These are phyloP conservation scores for Umbelopsis sp. DNA, from an alignment of 192 early-diverging fungal genomes.

Conservation along the genomic window DNA sequence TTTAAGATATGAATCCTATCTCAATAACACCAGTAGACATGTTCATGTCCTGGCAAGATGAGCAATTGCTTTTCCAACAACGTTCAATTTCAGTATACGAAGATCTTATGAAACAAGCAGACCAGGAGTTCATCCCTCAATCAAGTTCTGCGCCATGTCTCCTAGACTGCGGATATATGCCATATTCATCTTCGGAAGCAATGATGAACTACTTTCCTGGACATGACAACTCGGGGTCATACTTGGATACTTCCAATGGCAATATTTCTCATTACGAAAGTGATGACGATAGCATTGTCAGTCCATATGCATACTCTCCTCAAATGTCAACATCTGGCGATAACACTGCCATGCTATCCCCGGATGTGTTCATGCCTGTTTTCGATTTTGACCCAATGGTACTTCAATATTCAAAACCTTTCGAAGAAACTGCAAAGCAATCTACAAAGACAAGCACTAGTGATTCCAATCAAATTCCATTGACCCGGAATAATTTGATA, in stretches of 20 bases:
- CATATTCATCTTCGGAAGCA: constrained; percentile 10
- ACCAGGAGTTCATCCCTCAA: background rate
- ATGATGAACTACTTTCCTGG: background rate
- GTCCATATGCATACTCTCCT: constrained; percentile 11
- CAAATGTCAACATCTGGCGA: constrained; percentile 8
- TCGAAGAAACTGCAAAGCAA: background rate
- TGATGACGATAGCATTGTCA: constrained; percentile 14
- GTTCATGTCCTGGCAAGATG: background rate
- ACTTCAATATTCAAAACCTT: background rate
- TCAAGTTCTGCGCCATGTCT: background rate
- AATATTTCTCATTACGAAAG: constrained; percentile 13
- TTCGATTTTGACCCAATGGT: background rate
- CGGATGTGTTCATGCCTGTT: constrained; percentile 11
- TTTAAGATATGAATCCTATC: background rate
- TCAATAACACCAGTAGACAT: constrained; percentile 2
- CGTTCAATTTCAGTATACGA: constrained; percentile 7
- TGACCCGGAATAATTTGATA: constrained; percentile 19
- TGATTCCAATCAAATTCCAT: background rate
- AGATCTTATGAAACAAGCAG: background rate
- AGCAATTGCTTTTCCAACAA: background rate
- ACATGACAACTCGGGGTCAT: background rate
- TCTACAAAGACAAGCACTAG: background rate
- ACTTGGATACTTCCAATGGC: constrained; percentile 6
- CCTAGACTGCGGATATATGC: constrained; percentile 8
- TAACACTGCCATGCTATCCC: background rate